Evolutionary conservation across 2,329 filamentous ascomycete species (phyloP).

Genomic region (Thermomyces lanuginosus): DNA sequence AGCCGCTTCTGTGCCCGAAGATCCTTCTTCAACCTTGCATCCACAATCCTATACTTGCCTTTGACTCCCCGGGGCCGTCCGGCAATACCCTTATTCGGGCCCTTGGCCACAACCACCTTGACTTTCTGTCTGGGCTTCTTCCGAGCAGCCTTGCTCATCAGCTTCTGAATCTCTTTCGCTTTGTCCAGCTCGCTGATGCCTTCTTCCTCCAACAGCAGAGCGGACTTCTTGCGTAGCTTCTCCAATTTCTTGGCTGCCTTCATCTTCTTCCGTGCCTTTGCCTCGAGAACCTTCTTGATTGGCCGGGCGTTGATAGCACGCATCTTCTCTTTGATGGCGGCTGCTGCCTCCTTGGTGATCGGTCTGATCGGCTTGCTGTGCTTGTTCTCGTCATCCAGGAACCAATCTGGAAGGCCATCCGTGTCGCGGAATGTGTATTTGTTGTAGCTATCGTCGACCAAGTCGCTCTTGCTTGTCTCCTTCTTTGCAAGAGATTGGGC

Average conservation of each 20-base stretch:
- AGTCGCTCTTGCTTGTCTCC: conserved; percentile 59
- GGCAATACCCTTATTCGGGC: conserved; percentile 67
- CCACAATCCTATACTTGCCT: conserved; percentile 94
- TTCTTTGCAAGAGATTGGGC: conserved; percentile 83
- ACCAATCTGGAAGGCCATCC: conserved; percentile 93
- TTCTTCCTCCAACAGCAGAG: conserved; percentile 73
- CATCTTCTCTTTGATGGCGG: conserved; percentile 85
- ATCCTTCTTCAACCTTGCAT: conserved; percentile 92
- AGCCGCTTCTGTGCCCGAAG: conserved; percentile 68
- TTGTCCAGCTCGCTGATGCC: conserved; percentile 94
- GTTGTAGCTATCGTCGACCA: conserved; percentile 87
- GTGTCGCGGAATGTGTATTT: conserved; percentile 78
- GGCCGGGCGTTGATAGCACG: conserved; percentile 86
- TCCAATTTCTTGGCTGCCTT: conserved; percentile 81
- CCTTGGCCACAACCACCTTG: conserved; percentile 76
- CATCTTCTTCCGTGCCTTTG: conserved; percentile 91
- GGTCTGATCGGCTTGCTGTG: conserved; percentile 77
- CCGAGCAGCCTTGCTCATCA: conserved; percentile 67
- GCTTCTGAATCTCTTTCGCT: conserved; percentile 61
- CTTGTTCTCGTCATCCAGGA: conserved; percentile 74
- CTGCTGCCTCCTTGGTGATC: conserved; percentile 77
- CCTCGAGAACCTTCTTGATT: conserved; percentile 98
- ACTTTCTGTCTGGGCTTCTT: conserved; percentile 74
- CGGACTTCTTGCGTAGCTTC: conserved; percentile 95
- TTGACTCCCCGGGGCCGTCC: conserved; percentile 83